These are phyloP conservation scores for Aspergillus kassunensis DNA, from an alignment of 495 filamentous ascomycete genomes.

Conservation along the genomic window DNA sequence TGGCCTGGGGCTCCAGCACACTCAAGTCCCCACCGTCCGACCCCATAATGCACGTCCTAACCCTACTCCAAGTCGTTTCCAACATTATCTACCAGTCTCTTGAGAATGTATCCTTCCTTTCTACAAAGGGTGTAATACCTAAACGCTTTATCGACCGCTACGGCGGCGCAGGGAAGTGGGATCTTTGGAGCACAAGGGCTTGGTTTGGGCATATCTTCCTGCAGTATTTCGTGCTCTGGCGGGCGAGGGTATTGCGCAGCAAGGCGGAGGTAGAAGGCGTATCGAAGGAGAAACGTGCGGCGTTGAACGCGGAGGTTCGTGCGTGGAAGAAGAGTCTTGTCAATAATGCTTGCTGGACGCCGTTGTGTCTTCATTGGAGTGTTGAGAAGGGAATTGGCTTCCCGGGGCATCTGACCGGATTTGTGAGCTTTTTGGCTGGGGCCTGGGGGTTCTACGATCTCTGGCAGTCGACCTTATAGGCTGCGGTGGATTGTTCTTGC, in stretches of 20 bases:
- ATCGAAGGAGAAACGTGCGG: conserved; percentile 35
- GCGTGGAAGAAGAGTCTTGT: conserved; percentile 44
- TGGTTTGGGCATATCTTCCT: conserved; percentile 77
- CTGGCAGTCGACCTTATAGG: conserved; percentile 32
- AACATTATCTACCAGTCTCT: conserved; percentile 70
- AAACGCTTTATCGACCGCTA: conserved; percentile 52
- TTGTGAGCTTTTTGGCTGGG: conserved; percentile 59
- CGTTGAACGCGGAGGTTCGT: conserved; percentile 38
- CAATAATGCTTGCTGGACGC: conserved; percentile 54
- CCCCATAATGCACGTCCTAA: conserved; percentile 45
- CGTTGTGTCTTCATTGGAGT: conserved; percentile 77
- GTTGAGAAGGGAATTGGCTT: conserved; percentile 66
- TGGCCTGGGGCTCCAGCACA: conserved; percentile 61
- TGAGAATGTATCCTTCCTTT: conserved; percentile 81
- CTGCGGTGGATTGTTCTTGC: too few relatives aligned
- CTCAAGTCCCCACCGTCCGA: conserved; percentile 47
- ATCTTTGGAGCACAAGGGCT: conserved; percentile 70
- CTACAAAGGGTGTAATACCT: conserved; percentile 51
- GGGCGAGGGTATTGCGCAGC: conserved; percentile 42
- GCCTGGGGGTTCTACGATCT: conserved; percentile 37
- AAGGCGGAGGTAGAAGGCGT: conserved; percentile 21
- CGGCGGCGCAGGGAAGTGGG: conserved; percentile 51
- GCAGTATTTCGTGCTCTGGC: conserved; percentile 63
- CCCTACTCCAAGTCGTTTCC: conserved; percentile 61
- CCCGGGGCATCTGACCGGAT: conserved; percentile 61